Conservation (phyloP, 177 flowering plant species). For the Tripterygium wilfordii region DNA sequence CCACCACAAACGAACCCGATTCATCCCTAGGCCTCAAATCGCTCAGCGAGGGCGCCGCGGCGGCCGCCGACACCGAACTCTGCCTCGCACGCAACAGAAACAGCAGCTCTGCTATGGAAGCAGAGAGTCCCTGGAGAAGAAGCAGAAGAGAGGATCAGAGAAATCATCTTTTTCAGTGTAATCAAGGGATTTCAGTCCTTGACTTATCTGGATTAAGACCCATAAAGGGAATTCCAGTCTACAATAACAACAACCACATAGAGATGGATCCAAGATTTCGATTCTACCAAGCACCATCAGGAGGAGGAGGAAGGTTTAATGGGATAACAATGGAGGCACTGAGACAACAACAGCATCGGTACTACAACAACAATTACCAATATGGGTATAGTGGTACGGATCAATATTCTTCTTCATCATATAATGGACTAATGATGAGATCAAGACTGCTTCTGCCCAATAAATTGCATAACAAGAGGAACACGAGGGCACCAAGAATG, state of each 20-base stretch:
- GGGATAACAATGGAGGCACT: constrained; percentile 30
- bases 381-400: constrained; percentile 23
- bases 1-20: constrained; percentile 2
- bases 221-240: constrained; percentile 66
- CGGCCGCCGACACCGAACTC: constrained; percentile 37
- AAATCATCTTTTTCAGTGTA: neutral
- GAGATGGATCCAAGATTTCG: too few relatives aligned
- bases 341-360: constrained; percentile 21
- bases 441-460: constrained; percentile 51
- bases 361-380: neutral
- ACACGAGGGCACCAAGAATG: constrained; percentile 79
- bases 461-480: constrained; percentile 50
- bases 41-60: constrained; percentile 15
- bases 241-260: too few relatives aligned
- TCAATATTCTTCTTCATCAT: too few relatives aligned
- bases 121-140: constrained; percentile 31
- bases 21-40: constrained; percentile 17
- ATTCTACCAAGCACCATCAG: constrained; percentile 24
- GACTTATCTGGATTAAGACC: constrained; percentile 38
- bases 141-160: neutral
- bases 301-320: too few relatives aligned
- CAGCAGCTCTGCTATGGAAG: constrained; percentile 13
- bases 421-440: constrained; percentile 30
- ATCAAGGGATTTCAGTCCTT: constrained; percentile 25
- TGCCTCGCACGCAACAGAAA: constrained; percentile 40